Conservation (phyloP, 148 eudicot species). For the Silene uniflora region DNA sequence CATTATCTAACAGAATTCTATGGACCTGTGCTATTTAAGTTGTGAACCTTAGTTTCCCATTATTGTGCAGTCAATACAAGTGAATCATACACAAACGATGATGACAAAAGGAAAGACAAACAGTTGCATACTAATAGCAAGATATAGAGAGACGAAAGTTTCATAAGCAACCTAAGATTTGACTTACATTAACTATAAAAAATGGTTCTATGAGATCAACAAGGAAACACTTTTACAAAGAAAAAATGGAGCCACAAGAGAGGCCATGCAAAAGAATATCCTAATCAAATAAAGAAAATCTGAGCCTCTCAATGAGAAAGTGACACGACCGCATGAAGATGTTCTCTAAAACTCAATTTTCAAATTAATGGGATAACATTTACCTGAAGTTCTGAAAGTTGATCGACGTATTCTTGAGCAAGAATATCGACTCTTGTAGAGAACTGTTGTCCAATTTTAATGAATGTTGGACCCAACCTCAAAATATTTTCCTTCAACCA, state of each 20-base stretch:
- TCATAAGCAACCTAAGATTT: background rate
- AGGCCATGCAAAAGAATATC: background rate
- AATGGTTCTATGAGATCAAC: background rate
- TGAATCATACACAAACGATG: background rate
- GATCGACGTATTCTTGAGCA: constrained; percentile 97
- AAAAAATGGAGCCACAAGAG: background rate
- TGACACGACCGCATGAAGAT: background rate
- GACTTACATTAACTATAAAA: background rate
- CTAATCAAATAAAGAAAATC: background rate
- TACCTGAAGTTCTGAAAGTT: constrained; percentile 98
- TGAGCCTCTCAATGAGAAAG: background rate
- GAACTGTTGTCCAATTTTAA: constrained; percentile 97
- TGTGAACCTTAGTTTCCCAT: background rate
- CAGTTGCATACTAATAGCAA: background rate
- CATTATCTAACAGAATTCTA: no score
- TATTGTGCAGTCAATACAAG: background rate
- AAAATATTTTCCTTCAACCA: constrained; percentile 95
- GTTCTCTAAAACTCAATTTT: background rate
- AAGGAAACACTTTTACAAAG: background rate
- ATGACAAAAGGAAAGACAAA: background rate
- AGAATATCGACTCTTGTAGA: constrained; percentile 99
- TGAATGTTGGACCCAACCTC: constrained; percentile 96
- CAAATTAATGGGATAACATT: constrained; percentile 13
- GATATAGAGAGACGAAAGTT: background rate
- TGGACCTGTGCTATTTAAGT: background rate